Evolutionary conservation across 1,139 yeast genomes (phyloP).

Genomic region (Protomyces inouyei): DNA sequence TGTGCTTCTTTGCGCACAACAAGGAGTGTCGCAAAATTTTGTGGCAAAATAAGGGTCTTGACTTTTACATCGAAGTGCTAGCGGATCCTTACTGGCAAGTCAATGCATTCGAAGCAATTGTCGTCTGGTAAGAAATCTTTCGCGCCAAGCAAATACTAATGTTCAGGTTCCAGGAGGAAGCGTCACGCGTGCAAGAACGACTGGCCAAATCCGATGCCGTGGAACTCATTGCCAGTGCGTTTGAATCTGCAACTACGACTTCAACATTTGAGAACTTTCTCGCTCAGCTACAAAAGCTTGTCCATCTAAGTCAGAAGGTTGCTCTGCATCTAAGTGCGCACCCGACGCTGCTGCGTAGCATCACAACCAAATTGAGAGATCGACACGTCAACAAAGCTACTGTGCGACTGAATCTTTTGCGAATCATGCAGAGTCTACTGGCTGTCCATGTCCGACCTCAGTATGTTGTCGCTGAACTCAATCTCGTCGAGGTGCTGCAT

Average conservation of each 20-base stretch:
- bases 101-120: slow-evolving; percentile 58
- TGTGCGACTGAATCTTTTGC: slow-evolving; percentile 34
- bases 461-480: slow-evolving; percentile 14
- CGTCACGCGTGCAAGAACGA: slow-evolving; percentile 35
- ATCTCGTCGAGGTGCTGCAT: slow-evolving; percentile 22
- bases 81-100: slow-evolving; percentile 67
- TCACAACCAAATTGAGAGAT: slow-evolving; percentile 31
- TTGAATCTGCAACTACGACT: slow-evolving; percentile 33
- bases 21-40: slow-evolving; percentile 44
- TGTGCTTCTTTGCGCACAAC: slow-evolving; percentile 58
- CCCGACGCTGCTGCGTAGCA: slow-evolving; percentile 28
- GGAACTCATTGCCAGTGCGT: slow-evolving; percentile 33
- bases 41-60: slow-evolving; percentile 45
- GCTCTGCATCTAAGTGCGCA: slow-evolving; percentile 21
- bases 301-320: slow-evolving; percentile 33
- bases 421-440: slow-evolving; percentile 32
- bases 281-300: slow-evolving; percentile 34
- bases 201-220: slow-evolving; percentile 31
- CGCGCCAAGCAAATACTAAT: neutral
- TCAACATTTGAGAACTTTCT: slow-evolving; percentile 33
- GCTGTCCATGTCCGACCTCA: slow-evolving; percentile 23
- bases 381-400: slow-evolving; percentile 33
- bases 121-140: slow-evolving; percentile 35
- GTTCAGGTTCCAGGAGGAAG: slow-evolving; percentile 36
- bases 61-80: slow-evolving; percentile 48